phyloP scores from a whole-genome alignment of 352 stramenopile species.

The Globisporangium orthogonon region DNA sequence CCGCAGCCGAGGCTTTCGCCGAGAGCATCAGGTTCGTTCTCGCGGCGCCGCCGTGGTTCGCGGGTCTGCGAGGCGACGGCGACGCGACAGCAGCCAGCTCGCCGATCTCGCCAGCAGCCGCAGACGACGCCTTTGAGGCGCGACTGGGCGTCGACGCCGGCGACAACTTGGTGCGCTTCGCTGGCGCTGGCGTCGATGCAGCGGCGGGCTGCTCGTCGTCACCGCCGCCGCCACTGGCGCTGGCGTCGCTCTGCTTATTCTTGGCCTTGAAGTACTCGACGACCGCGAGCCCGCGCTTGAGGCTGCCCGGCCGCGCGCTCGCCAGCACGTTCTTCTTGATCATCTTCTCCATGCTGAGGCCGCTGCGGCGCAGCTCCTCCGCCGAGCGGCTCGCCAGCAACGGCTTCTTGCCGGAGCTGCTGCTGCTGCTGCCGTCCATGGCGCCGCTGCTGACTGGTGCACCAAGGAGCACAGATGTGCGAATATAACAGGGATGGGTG shows the following conservation, averaged over 20 bases:
- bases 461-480: too few relatives aligned
- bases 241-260: constrained; percentile 30
- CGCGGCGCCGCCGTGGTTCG: background rate
- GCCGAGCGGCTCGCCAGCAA: constrained; percentile 19
- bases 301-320: constrained; percentile 33
- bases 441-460: too few relatives aligned
- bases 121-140: background rate
- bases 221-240: constrained; percentile 1
- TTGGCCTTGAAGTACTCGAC: constrained; percentile 74
- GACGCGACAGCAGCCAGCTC: constrained; percentile 2
- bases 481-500: too few relatives aligned
- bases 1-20: constrained; percentile 6
- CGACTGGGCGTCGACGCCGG: background rate
- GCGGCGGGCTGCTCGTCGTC: background rate
- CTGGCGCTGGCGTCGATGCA: background rate
- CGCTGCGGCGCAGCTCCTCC: constrained; percentile 52
- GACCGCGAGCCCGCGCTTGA: constrained; percentile 66
- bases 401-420: constrained; percentile 12
- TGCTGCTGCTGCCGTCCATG: constrained; percentile 9
- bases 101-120: background rate
- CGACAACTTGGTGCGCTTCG: constrained; percentile 10
- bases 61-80: constrained; percentile 7
- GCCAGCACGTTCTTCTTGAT: constrained; percentile 76
- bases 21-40: constrained; percentile 7
- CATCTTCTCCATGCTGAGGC: constrained; percentile 83